Conservation (phyloP, 1,284 basidiomycete species). For the Stereum hirsutum region DNA sequence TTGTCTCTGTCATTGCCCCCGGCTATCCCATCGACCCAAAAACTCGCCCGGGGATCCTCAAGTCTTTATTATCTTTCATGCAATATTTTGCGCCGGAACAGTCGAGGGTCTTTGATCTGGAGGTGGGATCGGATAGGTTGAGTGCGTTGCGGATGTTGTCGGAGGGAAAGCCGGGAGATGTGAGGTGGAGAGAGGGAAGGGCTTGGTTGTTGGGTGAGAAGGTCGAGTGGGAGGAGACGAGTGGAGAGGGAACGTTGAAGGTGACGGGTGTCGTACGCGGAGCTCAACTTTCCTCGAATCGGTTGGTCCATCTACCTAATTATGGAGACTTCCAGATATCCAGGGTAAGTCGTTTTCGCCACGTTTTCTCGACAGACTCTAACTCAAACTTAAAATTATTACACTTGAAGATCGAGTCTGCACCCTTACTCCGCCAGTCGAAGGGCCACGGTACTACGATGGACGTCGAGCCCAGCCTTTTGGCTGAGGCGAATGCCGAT, state of each 20-base stretch:
- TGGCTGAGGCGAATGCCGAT: constrained; percentile 54
- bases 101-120: constrained; percentile 53
- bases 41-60: constrained; percentile 57
- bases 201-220: constrained; percentile 75
- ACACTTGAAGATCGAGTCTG: constrained; percentile 47
- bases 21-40: constrained; percentile 44
- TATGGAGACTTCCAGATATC: constrained; percentile 85
- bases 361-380: constrained; percentile 2
- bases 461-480: constrained; percentile 52
- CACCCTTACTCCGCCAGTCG: constrained; percentile 36
- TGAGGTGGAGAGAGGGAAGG: constrained; percentile 79
- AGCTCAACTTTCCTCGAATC: constrained; percentile 69
- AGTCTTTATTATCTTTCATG: constrained; percentile 87
- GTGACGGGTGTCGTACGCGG: constrained; percentile 87
- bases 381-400: not conserved
- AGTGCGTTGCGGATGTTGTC: constrained; percentile 68
- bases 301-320: constrained; percentile 85
- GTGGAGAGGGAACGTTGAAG: constrained; percentile 51
- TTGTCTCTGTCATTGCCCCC: constrained; percentile 53
- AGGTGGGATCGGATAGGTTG: constrained; percentile 55
- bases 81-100: constrained; percentile 93
- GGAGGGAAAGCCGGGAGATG: constrained; percentile 70
- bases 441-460: constrained; percentile 33
- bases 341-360: constrained; percentile 46
- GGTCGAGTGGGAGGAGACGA: constrained; percentile 48